Percentiles rank a stretch among this genome's conserved stretches.
These are phyloP conservation scores for Elaeis oleifera DNA, from an alignment of 202 grass and related monocot species.

Conservation along the genomic window DNA sequence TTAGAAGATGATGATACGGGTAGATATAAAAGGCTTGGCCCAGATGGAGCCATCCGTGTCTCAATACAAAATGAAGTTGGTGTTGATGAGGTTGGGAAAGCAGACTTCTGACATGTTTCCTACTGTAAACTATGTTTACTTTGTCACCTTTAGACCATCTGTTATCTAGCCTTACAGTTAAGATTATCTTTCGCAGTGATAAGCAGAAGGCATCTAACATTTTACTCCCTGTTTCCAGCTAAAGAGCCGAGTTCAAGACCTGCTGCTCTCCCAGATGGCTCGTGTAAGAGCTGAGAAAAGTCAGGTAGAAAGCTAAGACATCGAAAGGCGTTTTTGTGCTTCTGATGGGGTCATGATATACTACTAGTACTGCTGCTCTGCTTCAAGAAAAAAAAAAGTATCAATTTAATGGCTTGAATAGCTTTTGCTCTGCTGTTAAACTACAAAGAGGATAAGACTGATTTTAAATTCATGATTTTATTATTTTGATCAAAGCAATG, in stretches of 20 bases:
- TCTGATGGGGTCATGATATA: too few species aligned
- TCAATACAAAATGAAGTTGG: conserved; percentile 50
- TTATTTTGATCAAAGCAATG: too few species aligned
- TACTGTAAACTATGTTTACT: not conserved
- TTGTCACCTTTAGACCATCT: not conserved
- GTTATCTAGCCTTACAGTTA: not conserved
- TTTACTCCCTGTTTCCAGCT: conserved; percentile 28
- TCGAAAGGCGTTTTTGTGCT: too few species aligned
- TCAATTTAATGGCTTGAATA: too few species aligned
- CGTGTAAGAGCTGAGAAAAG: conserved; percentile 26
- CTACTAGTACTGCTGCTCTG: too few species aligned
- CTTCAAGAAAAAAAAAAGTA: too few species aligned
- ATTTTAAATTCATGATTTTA: too few species aligned
- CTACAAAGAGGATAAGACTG: too few species aligned
- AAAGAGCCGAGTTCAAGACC: conserved; percentile 54
- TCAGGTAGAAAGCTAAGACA: too few species aligned
- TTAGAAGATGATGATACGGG: conserved; percentile 23
- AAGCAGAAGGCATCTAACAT: not conserved
- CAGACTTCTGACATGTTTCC: not conserved
- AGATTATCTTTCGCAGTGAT: not conserved
- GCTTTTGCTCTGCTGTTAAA: too few species aligned
- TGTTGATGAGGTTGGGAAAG: conserved; percentile 44
- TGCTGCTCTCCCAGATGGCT: conserved; percentile 59
- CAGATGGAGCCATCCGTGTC: conserved; percentile 59
- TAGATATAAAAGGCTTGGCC: conserved; percentile 54